phyloP scores from a whole-genome alignment of 2,329 filamentous ascomycete species.

The Ceratocystis variospora region DNA sequence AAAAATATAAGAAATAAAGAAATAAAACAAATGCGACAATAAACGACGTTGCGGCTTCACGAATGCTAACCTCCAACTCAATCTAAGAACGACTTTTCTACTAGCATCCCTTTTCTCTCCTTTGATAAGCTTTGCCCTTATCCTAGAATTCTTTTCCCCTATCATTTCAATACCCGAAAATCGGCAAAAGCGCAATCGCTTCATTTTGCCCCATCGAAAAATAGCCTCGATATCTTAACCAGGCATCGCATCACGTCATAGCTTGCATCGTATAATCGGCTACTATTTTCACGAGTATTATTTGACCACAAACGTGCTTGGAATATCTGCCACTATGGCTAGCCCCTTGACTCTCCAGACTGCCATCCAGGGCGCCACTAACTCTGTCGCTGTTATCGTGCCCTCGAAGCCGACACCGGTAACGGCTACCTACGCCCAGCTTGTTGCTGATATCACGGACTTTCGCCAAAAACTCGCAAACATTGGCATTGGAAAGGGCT shows the following conservation, averaged over 20 bases:
- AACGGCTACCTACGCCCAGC: conserved; percentile 54
- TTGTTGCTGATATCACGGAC: conserved; percentile 48
- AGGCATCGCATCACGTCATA: not conserved
- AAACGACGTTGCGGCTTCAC: not conserved
- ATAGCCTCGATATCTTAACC: not conserved
- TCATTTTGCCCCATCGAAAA: not conserved
- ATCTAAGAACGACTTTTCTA: not conserved
- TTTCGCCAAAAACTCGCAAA: conserved; percentile 69
- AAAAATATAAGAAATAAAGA: not conserved
- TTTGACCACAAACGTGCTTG: not conserved
- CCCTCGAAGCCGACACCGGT: conserved; percentile 50
- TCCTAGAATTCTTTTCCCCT: too few species aligned
- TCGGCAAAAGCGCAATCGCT: not conserved
- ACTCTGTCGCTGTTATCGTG: conserved; percentile 53
- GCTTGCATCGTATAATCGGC: not conserved
- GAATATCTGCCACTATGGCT: not conserved
- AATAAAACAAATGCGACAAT: not conserved
- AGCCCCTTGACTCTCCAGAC: conserved; percentile 34
- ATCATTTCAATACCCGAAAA: too few species aligned
- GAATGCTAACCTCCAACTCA: not conserved
- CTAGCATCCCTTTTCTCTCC: not conserved
- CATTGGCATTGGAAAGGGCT: conserved; percentile 53
- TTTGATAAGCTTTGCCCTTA: too few species aligned
- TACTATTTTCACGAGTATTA: too few species aligned
- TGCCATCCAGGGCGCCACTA: conserved; percentile 34